Conservation (phyloP, 108 stramenopile species). For the Pseudonitzschia multistriata region DNA sequence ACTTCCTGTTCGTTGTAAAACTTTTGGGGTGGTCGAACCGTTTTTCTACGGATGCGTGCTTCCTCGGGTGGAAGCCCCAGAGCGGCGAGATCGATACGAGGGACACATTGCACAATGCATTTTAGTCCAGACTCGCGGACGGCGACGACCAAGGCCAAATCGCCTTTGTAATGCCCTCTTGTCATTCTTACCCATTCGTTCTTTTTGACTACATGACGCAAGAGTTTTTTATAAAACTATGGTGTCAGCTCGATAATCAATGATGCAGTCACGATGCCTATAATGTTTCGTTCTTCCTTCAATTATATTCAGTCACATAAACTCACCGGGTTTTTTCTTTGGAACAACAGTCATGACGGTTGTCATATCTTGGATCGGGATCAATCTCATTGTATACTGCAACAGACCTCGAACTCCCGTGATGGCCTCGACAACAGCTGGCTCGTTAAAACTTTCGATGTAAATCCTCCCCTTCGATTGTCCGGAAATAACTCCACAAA, state of each 20-base stretch:
- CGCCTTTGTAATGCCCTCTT: constrained; percentile 93
- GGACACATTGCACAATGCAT: constrained; percentile 90
- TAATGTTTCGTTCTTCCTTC: background rate
- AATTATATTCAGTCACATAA: background rate
- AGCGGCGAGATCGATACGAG: constrained; percentile 86
- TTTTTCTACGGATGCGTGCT: constrained; percentile 73
- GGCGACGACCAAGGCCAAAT: constrained; percentile 89
- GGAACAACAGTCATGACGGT: constrained; percentile 90
- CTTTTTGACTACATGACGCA: constrained; percentile 65
- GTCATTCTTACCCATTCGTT: constrained; percentile 96
- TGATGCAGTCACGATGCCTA: too few species aligned
- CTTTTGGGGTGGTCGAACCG: constrained; percentile 88
- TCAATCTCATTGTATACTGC: constrained; percentile 78
- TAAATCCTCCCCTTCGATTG: constrained; percentile 91
- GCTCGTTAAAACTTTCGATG: constrained; percentile 91
- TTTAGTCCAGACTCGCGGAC: constrained; percentile 90
- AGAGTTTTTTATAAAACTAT: background rate
- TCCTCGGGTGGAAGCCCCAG: constrained; percentile 75
- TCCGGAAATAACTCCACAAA: constrained; percentile 84
- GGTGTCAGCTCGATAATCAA: background rate
- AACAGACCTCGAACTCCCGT: constrained; percentile 84
- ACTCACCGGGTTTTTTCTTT: constrained; percentile 85
- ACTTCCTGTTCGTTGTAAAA: constrained; percentile 90
- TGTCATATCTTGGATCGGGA: constrained; percentile 95
- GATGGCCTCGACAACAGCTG: constrained; percentile 88